Evolutionary conservation across 2,329 filamentous ascomycete species (phyloP).

Genomic region (Phyllosticta ampelicida): DNA sequence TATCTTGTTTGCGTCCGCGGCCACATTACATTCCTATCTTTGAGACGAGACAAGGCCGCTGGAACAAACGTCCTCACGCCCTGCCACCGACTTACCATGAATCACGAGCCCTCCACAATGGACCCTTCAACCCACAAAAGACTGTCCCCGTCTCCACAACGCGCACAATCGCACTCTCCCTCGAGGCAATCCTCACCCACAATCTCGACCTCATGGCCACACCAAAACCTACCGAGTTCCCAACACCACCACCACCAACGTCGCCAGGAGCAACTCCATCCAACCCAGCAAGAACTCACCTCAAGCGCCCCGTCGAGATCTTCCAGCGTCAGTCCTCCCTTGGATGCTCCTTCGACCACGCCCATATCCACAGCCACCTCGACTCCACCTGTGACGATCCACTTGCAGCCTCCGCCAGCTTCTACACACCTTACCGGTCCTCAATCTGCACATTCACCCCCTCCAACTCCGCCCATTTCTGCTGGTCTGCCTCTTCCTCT

Average conservation of each 20-base stretch:
- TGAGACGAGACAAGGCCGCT: background rate
- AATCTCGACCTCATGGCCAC: background rate
- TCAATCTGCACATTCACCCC: background rate
- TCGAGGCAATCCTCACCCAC: background rate
- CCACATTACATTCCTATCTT: background rate
- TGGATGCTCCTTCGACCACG: background rate
- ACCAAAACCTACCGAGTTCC: background rate
- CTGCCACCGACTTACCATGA: background rate
- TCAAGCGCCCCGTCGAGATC: background rate
- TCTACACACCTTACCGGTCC: background rate
- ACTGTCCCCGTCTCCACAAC: background rate
- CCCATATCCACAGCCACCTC: background rate
- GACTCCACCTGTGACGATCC: background rate
- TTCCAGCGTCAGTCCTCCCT: background rate
- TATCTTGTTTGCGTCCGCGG: background rate
- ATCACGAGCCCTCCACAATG: background rate
- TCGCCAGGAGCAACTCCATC: background rate
- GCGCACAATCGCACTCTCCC: background rate
- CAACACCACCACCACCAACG: background rate
- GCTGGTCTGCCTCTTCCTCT: background rate
- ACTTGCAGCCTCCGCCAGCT: background rate
- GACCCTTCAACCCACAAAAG: background rate
- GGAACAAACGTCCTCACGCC: background rate
- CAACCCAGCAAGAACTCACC: background rate
- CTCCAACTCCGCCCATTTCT: background rate